Percentiles rank a stretch among this genome's conserved stretches.
phyloP scores from a whole-genome alignment of 2,329 filamentous ascomycete genomes.

The Coniochaeta hoffmannii region DNA sequence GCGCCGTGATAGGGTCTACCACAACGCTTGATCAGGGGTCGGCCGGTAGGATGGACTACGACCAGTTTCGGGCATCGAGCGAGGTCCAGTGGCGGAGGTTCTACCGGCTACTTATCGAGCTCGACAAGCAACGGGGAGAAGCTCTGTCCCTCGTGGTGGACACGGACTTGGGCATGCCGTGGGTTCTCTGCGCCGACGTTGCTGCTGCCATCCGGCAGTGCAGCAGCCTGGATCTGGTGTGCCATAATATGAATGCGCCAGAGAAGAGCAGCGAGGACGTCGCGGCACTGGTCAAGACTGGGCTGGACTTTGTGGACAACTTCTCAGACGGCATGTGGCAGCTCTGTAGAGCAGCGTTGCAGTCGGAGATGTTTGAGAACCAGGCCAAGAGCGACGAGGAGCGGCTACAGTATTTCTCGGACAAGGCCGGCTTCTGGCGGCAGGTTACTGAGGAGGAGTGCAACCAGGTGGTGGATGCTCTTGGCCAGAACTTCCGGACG shows the following conservation, averaged over 20 bases:
- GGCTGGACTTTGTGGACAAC: conserved; percentile 59
- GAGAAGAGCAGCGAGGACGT: conserved; percentile 46
- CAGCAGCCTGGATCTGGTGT: conserved; percentile 67
- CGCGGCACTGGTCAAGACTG: conserved; percentile 60
- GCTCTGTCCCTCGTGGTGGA: conserved; percentile 74
- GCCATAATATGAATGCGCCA: conserved; percentile 55
- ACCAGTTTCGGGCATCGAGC: conserved; percentile 64
- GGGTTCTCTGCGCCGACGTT: conserved; percentile 78
- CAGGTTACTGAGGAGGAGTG: conserved; percentile 79
- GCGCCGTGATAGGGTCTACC: conserved; percentile 61
- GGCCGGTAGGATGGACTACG: conserved; percentile 64
- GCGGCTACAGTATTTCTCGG: conserved; percentile 70
- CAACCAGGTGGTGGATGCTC: conserved; percentile 56
- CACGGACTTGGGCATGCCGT: conserved; percentile 61
- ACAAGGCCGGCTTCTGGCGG: conserved; percentile 68
- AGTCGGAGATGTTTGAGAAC: conserved; percentile 68
- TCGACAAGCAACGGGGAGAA: conserved; percentile 81
- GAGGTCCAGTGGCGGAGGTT: conserved; percentile 86
- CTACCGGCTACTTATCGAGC: conserved; percentile 74
- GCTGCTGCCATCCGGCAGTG: conserved; percentile 74
- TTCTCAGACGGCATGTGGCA: conserved; percentile 64
- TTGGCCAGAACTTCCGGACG: conserved; percentile 59
- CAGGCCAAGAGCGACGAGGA: conserved; percentile 62
- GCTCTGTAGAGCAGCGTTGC: conserved; percentile 58
- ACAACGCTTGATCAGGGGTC: conserved; percentile 56